These are phyloP conservation scores for Arctium minus DNA, from an alignment of 129 eudicot species.

Conservation along the genomic window DNA sequence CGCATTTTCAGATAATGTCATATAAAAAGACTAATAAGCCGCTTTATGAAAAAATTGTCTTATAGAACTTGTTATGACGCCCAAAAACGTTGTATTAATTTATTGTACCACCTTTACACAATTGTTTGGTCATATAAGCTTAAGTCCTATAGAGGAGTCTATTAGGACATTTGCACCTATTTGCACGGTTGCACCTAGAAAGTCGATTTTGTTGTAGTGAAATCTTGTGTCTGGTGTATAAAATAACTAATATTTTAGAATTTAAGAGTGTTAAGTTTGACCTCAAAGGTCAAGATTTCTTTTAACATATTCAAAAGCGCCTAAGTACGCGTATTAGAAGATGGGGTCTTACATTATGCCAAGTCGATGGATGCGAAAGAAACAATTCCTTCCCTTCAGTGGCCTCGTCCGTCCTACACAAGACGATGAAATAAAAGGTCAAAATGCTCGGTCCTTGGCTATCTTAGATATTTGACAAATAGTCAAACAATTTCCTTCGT, in stretches of 20 bases:
- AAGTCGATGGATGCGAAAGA: constrained; percentile 7
- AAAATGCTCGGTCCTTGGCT: background rate
- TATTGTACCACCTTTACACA: background rate
- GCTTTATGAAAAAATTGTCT: background rate
- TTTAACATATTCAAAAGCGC: background rate
- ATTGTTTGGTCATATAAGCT: background rate
- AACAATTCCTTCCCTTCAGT: constrained; percentile 32
- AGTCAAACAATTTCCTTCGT: no score
- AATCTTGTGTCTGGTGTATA: background rate
- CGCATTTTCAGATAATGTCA: background rate
- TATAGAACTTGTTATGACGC: background rate
- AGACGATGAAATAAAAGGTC: background rate
- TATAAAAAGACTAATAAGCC: background rate
- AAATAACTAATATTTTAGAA: background rate
- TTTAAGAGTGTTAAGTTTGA: no score
- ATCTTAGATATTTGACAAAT: no score
- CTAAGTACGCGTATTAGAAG: background rate
- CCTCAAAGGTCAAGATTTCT: background rate
- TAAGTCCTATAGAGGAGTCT: background rate
- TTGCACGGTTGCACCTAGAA: background rate
- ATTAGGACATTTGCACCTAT: background rate
- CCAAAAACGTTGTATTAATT: background rate
- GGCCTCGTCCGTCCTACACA: constrained; percentile 37
- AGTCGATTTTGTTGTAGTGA: background rate
- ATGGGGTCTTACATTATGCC: constrained; percentile 18